These are phyloP conservation scores for Begonia fuchsioides DNA, from an alignment of 306 rosid species.

Conservation along the genomic window DNA sequence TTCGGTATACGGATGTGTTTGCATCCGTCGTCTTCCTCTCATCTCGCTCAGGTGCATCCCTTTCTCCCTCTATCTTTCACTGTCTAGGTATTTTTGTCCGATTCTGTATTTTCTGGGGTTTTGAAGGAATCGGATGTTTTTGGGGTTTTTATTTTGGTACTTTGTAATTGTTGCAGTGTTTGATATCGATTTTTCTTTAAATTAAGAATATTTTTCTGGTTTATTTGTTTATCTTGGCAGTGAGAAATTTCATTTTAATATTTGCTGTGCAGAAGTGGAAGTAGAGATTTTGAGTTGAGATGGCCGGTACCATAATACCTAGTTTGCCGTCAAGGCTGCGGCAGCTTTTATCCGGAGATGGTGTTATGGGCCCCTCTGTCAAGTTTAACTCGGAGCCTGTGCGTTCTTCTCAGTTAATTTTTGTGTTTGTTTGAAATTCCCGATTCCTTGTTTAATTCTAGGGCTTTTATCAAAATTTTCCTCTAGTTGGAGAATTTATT, in stretches of 20 bases:
- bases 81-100: constrained; percentile 2
- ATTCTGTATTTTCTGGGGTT: not conserved
- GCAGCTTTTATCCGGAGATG: constrained; percentile 74
- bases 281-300: constrained; percentile 65
- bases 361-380: constrained; percentile 68
- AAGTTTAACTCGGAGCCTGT: constrained; percentile 86
- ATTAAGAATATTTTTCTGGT: not conserved
- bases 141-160: constrained; percentile 1
- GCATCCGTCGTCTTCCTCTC: constrained; percentile 24
- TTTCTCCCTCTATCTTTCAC: not conserved
- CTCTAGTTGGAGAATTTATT: constrained; percentile 3
- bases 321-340: constrained; percentile 96
- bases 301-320: constrained; percentile 76
- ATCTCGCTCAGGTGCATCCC: constrained; percentile 42
- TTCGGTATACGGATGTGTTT: constrained; percentile 44
- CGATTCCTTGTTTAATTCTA: constrained; percentile 7
- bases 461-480: constrained; percentile 6
- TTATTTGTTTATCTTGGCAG: not conserved
- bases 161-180: constrained; percentile 11
- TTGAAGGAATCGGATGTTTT: not conserved
- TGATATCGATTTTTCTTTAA: not conserved
- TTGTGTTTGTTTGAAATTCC: constrained; percentile 3
- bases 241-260: not conserved
- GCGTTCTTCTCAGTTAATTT: constrained; percentile 13
- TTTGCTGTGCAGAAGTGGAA: constrained; percentile 34